Percentiles rank a stretch among this genome's conserved stretches.
Conservation (phyloP, 768 basidiomycete genomes). For the Tylopilus vinaceipallidus region DNA sequence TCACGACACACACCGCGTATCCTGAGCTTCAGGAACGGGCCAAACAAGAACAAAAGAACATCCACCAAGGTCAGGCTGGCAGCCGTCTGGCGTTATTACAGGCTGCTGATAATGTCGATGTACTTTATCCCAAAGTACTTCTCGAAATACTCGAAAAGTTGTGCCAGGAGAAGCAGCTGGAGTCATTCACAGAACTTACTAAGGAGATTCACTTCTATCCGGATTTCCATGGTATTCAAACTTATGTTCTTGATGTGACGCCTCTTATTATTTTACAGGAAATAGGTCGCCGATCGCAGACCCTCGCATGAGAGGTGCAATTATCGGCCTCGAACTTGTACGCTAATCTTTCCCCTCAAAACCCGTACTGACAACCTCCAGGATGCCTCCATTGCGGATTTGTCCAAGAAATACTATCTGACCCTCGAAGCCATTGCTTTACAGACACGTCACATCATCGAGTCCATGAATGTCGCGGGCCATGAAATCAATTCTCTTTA, state of each 20-base stretch:
- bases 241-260: background rate
- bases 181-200: constrained; percentile 77
- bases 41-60: constrained; percentile 55
- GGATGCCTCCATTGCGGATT: constrained; percentile 74
- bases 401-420: constrained; percentile 87
- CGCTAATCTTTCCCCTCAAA: background rate
- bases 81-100: background rate
- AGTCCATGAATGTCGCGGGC: constrained; percentile 83
- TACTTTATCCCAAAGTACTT: constrained; percentile 48
- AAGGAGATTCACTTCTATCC: constrained; percentile 94
- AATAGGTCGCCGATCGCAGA: constrained; percentile 97
- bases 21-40: constrained; percentile 62
- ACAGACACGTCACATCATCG: constrained; percentile 92
- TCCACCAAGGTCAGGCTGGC: constrained; percentile 47
- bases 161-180: constrained; percentile 48
- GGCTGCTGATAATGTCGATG: background rate
- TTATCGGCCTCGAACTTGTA: constrained; percentile 82
- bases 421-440: constrained; percentile 92
- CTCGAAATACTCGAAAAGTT: constrained; percentile 71
- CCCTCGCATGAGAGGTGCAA: constrained; percentile 89
- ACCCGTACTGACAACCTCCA: constrained; percentile 22
- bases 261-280: constrained; percentile 44
- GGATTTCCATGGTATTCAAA: constrained; percentile 76
- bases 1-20: constrained; percentile 89
- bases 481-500: constrained; percentile 83